A percentile compares a stretch with the other conserved stretches of the same genome.
Conservation (phyloP, 495 filamentous ascomycete species). For the Talaromyces proteolyticus region DNA sequence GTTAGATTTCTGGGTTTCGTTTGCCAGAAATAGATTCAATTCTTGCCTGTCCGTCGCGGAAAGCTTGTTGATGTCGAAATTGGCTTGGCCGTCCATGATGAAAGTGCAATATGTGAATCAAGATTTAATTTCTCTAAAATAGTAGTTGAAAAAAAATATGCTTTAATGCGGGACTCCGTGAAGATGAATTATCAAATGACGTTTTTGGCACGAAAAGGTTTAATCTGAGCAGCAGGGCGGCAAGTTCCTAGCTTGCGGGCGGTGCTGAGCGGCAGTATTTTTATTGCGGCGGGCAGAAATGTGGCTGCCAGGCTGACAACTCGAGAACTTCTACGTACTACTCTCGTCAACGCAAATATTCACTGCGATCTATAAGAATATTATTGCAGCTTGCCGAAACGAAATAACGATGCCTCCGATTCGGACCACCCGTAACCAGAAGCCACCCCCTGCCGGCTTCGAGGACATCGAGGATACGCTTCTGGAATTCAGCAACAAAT, state of each 20-base stretch:
- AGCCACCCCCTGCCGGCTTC: slow-evolving; percentile 92
- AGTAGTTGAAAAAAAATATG: too few species aligned
- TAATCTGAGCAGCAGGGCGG: neutral
- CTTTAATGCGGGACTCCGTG: too few species aligned
- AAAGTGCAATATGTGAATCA: neutral
- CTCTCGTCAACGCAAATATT: neutral
- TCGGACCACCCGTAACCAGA: slow-evolving; percentile 68
- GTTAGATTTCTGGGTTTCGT: slow-evolving; percentile 73
- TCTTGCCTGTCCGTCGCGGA: slow-evolving; percentile 79
- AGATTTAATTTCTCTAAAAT: too few species aligned
- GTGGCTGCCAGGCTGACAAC: neutral
- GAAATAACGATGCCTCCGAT: slow-evolving; percentile 72
- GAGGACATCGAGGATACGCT: slow-evolving; percentile 95
- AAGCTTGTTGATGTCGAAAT: slow-evolving; percentile 63
- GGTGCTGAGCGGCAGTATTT: neutral
- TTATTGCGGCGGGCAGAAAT: neutral
- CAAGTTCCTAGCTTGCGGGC: neutral
- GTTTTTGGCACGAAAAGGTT: too few species aligned
- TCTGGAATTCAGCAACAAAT: slow-evolving; percentile 92
- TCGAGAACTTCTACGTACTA: too few species aligned
- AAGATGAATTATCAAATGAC: too few species aligned
- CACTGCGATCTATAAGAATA: too few species aligned
- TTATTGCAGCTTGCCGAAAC: neutral
- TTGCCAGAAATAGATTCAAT: slow-evolving; percentile 71
- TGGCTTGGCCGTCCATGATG: slow-evolving; percentile 32